Conservation (phyloP, 2,329 filamentous ascomycete species). For the Apiospora kogelbergensis region DNA sequence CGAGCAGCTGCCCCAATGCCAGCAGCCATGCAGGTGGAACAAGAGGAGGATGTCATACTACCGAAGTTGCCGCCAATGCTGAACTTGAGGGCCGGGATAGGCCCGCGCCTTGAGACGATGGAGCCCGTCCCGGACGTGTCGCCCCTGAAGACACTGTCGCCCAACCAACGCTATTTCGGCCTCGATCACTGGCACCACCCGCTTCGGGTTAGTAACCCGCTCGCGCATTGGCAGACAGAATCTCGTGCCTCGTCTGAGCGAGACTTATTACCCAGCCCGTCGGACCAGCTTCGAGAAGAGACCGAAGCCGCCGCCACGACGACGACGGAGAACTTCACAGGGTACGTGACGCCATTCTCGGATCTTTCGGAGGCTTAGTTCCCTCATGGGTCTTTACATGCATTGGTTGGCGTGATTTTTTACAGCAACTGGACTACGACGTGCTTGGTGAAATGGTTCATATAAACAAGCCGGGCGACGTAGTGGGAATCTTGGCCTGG, state of each 20-base stretch:
- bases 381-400: not conserved
- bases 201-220: conserved; percentile 28
- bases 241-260: conserved; percentile 18
- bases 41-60: conserved; percentile 14
- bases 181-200: conserved; percentile 24
- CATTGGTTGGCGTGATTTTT: not conserved
- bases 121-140: conserved; percentile 28
- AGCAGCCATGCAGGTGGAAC: not conserved
- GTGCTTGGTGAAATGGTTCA: not conserved
- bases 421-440: not conserved
- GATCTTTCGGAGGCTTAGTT: not conserved
- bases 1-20: not conserved
- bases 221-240: conserved; percentile 24
- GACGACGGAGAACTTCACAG: not conserved
- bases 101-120: conserved; percentile 24
- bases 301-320: conserved; percentile 25
- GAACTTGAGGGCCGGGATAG: conserved; percentile 22
- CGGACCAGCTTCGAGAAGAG: conserved; percentile 28
- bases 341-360: not conserved
- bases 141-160: conserved; percentile 23
- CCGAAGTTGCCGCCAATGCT: conserved; percentile 25
- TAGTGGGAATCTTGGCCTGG: not conserved
- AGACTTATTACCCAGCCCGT: conserved; percentile 31
- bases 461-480: not conserved
- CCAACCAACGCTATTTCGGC: conserved; percentile 19